Base-by-base conservation (phyloP, 148 eudicot species). In the Spergularia bocconei region DNA sequence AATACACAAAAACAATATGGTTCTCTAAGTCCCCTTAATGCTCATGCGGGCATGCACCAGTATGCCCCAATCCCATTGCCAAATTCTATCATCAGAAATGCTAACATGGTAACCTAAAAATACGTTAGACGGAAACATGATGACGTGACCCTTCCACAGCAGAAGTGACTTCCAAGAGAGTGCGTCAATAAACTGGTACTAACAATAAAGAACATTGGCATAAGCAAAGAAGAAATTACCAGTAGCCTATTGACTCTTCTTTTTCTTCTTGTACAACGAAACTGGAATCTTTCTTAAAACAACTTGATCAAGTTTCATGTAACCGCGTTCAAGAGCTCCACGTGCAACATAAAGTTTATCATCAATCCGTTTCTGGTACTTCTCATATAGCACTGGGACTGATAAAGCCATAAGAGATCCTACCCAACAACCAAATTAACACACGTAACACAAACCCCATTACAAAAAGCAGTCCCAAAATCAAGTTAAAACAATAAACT, bases 371-470 rank as follows among this genome's bases (percentile, higher is more conserved):
- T 81, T 79, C 86, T 91, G 99, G 79, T 87, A 84, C 79, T 92
- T 95, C 63, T 92, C 91, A 79, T 92, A 95, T 77, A 95, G 72
- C 23, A 82, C 44, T 6, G 99, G 97, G 16, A 92, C 83, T 25
- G 94, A 89, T 71, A 95, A 71, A 77, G 97, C 78, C 52, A 95
- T 85, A 80, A 95, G 90, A 76, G 83, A 67, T 25, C 93, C 98
- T 95, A 82, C 41, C 52, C 71, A 41, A 67, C 69, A 70, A 73
- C 59, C 54, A 71, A 72, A 53, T 73, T 13, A 61, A 55, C 12
- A 38, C 63, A 74, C 25, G 13, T 29, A n/a, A 48, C 44, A 8
- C 36, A 56, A 6, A 64, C 51, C 29, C 67, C 16, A 47, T 41
- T 33, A 38, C 29, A 54, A 16, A 13, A 65, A 61, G 33, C 60